A percentile compares a stretch with the other conserved stretches of the same genome.
Conservation (phyloP, 192 early-diverging fungal species). For the Spizellomyces punctatus region DNA sequence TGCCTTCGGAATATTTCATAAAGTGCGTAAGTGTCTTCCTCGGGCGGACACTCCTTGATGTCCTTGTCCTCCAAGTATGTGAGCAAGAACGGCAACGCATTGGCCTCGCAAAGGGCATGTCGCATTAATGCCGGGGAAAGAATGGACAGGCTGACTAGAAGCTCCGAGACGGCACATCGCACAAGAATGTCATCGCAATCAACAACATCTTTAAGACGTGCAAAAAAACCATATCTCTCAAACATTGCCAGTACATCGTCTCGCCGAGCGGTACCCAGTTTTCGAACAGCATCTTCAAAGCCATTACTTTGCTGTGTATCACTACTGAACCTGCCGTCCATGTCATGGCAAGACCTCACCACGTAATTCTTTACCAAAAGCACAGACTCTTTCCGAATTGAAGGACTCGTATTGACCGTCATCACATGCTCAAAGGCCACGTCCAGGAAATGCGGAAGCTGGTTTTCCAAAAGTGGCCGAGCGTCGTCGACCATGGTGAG, state of each 20-base stretch:
- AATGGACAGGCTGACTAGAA: constrained; percentile 40
- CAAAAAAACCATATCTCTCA: constrained; percentile 32
- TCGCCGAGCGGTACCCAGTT: not conserved
- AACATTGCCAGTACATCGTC: too few relatives aligned
- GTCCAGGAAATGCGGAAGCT: too few relatives aligned
- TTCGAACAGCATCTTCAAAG: not conserved
- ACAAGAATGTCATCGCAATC: constrained; percentile 18
- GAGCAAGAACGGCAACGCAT: constrained; percentile 21
- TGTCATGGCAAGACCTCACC: too few relatives aligned
- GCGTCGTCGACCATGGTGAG: constrained; percentile 26
- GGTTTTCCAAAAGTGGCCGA: not conserved
- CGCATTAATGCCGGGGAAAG: constrained; percentile 26
- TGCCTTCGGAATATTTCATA: constrained; percentile 19
- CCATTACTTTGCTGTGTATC: not conserved
- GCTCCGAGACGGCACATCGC: constrained; percentile 34
- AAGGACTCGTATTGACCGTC: too few relatives aligned
- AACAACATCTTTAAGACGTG: constrained; percentile 27
- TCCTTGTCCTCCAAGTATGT: constrained; percentile 11
- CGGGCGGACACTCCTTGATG: not conserved
- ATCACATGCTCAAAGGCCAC: too few relatives aligned
- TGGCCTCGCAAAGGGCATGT: constrained; percentile 8
- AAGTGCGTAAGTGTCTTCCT: not conserved
- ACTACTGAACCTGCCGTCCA: too few relatives aligned
- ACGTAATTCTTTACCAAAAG: too few relatives aligned
- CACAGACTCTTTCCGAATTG: too few relatives aligned